A percentile compares a stretch with the other conserved stretches of the same genome.
Conservation (phyloP, 2,329 filamentous ascomycete genomes). For the Diplodia scrobiculata region DNA sequence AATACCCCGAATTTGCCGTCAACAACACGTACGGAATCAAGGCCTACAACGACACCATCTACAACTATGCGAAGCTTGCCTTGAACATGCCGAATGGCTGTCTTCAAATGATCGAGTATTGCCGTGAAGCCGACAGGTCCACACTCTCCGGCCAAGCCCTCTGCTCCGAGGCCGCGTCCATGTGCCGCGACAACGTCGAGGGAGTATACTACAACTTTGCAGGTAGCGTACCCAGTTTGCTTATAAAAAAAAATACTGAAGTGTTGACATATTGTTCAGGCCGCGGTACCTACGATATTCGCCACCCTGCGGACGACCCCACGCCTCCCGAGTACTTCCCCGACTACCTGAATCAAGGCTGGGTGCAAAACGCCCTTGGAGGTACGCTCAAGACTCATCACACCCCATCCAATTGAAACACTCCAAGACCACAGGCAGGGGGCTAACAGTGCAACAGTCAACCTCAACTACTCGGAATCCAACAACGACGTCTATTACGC, state of each 20-base stretch:
- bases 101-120: conserved; percentile 44
- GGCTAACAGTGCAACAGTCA: conserved; percentile 45
- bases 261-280: conserved; percentile 30
- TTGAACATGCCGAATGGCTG: conserved; percentile 53
- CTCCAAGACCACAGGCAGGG: too few species aligned
- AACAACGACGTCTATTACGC: conserved; percentile 55
- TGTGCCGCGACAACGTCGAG: conserved; percentile 62
- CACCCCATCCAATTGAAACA: neutral
- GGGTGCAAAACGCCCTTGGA: conserved; percentile 62
- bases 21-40: conserved; percentile 61
- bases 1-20: conserved; percentile 57
- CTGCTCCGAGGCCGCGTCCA: conserved; percentile 58
- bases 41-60: conserved; percentile 60
- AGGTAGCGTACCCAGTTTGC: conserved; percentile 41
- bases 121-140: conserved; percentile 51
- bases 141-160: conserved; percentile 44
- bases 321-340: conserved; percentile 64
- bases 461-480: conserved; percentile 60
- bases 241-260: conserved; percentile 31
- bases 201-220: conserved; percentile 58
- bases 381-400: neutral
- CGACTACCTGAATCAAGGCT: conserved; percentile 65
- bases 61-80: conserved; percentile 62
- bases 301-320: conserved; percentile 58
- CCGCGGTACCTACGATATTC: conserved; percentile 61